Base-by-base conservation (phyloP, 352 stramenopile genomes). In the Hyphochytrium catenoides region DNA sequence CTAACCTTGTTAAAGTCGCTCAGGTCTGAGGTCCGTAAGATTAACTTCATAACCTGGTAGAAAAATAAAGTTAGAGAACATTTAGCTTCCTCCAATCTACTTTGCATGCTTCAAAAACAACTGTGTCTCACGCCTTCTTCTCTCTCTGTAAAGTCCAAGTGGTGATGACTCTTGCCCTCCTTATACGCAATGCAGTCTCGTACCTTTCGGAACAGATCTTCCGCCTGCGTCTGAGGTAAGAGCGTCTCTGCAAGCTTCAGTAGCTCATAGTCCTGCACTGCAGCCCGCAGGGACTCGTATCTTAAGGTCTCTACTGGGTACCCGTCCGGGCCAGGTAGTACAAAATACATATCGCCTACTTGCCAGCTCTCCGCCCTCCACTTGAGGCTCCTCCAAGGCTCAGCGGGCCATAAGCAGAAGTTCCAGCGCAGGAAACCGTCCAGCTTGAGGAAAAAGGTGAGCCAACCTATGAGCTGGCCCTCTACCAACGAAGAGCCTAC, bases 391-490 rank as follows among this genome's bases (percentile, higher is more conserved):
- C 59, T 43, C 65, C 65, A 76, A 1, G 62, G 65, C 31, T 44
- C 39, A 1, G 44, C 39, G 0, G 65, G 65, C 65, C 65, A 78
- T 7, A 78, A 44, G 15, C 65, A 74, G 47, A 66, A 78, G 32
- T 78, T 76, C 65, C 65, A 78, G n/a, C 65, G 62, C 31, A 78
- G 34, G 26, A 78, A 78, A 15, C 65, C 65, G 39, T 78, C 62
- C 30, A 78, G 55, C 37, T 72, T 51, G 24, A 76, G 58, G 39
- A 78, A 73, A 41, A 66, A 64, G 8, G 65, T 78, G 17, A 78
- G 43, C 39, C 64, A 78, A 22, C 62, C 65, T 18, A 78, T 51
- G 45, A 78, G 54, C 39, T 76, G 61, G 11, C 62, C 57, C 45
- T 78, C 65, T 2, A 67, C 45, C 7, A 75, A 48, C 33, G 65